Percentiles rank a stretch among this genome's conserved stretches.
These are phyloP conservation scores for Aspergillus fischeri DNA, from an alignment of 2,329 filamentous ascomycete species.

Conservation along the genomic window DNA sequence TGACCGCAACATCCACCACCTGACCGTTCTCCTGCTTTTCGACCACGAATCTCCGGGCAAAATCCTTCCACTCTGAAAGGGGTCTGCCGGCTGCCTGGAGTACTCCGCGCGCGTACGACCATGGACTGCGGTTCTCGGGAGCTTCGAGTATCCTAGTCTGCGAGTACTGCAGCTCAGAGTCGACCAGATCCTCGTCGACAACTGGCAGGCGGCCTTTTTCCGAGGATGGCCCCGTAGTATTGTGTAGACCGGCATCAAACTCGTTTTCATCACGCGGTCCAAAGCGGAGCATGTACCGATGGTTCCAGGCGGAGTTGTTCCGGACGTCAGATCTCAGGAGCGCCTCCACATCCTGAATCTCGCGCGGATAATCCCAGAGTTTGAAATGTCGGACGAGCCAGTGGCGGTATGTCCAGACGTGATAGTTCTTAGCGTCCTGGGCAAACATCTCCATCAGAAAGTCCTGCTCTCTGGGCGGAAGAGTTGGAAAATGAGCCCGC, in stretches of 20 bases:
- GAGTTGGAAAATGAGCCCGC: constrained; percentile 44
- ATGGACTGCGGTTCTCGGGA: constrained; percentile 90
- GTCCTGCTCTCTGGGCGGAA: constrained; percentile 63
- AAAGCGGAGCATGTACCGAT: constrained; percentile 93
- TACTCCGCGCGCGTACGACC: constrained; percentile 84
- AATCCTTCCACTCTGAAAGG: constrained; percentile 48
- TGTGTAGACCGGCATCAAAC: constrained; percentile 35
- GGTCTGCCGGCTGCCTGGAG: constrained; percentile 60
- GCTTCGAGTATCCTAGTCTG: constrained; percentile 70
- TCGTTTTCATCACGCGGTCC: constrained; percentile 46
- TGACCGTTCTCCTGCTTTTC: constrained; percentile 39
- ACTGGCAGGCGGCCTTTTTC: constrained; percentile 33
- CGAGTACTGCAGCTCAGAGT: constrained; percentile 71
- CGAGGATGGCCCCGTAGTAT: constrained; percentile 13
- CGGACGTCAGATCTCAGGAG: constrained; percentile 77
- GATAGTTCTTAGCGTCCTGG: constrained; percentile 93
- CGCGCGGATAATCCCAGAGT: constrained; percentile 52
- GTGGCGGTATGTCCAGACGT: constrained; percentile 95
- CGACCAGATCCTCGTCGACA: constrained; percentile 60
- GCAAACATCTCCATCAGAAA: constrained; percentile 80
- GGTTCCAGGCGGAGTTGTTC: constrained; percentile 97
- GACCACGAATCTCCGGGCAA: constrained; percentile 53
- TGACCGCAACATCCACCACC: constrained; percentile 42
- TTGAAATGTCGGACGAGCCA: constrained; percentile 64
- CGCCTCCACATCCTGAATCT: constrained; percentile 67